phyloP scores from a whole-genome alignment of 73 alveolate genomes.

The Paramecium primaurelia region DNA sequence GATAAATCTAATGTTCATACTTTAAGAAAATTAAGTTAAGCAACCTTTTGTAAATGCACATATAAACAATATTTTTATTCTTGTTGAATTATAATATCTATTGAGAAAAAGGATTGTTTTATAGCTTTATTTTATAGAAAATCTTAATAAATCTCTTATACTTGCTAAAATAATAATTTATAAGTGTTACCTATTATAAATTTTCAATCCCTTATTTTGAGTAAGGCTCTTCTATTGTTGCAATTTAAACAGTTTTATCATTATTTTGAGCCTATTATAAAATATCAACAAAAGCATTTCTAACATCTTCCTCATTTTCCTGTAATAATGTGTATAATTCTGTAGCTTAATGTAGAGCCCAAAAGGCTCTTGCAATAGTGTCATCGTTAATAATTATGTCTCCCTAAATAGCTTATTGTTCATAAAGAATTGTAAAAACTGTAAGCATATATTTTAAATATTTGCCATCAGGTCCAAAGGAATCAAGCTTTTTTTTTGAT shows the following conservation, averaged over 20 bases:
- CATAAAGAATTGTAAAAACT: neutral
- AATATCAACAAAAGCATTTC: neutral
- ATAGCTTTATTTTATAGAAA: neutral
- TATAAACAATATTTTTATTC: neutral
- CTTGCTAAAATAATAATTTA: neutral
- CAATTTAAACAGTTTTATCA: neutral
- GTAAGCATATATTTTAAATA: neutral
- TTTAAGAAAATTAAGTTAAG: neutral
- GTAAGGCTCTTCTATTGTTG: neutral
- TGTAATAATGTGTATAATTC: neutral
- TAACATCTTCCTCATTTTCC: neutral
- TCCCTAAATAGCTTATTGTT: neutral
- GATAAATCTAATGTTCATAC: neutral
- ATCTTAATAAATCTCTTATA: neutral
- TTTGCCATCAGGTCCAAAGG: neutral
- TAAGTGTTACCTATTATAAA: neutral
- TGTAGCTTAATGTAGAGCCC: neutral
- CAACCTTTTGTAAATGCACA: neutral
- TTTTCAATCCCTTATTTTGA: neutral
- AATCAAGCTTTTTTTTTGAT: neutral
- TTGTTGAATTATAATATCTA: neutral
- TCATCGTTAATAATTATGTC: neutral
- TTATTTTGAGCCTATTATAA: neutral
- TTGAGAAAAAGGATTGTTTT: neutral
- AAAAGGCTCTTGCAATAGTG: neutral